These are phyloP conservation scores for Talaromyces atroroseus DNA, from an alignment of 2,329 filamentous ascomycete species.

Conservation along the genomic window DNA sequence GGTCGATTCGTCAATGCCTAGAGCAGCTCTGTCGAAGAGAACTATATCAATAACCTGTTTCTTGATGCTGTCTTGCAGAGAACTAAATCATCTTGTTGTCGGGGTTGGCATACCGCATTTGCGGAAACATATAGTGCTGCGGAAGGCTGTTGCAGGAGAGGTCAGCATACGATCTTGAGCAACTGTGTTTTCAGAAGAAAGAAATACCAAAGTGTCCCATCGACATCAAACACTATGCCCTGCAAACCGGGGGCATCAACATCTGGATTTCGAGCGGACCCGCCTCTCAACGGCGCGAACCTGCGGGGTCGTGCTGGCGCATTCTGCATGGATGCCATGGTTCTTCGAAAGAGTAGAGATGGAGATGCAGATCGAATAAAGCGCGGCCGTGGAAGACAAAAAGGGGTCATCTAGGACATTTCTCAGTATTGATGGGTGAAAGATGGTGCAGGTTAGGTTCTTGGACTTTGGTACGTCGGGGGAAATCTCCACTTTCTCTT, in stretches of 20 bases:
- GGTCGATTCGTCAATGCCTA: constrained; percentile 63
- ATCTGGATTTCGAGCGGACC: constrained; percentile 20
- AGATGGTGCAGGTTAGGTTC: not conserved
- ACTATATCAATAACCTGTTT: not conserved
- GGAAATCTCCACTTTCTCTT: constrained; percentile 5
- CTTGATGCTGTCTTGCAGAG: no score
- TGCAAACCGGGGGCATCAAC: constrained; percentile 42
- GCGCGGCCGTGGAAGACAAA: not conserved
- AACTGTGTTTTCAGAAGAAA: not conserved
- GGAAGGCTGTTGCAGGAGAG: constrained; percentile 57
- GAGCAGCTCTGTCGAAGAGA: constrained; percentile 40
- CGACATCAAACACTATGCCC: constrained; percentile 81
- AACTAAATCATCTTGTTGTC: no score
- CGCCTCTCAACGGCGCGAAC: constrained; percentile 46
- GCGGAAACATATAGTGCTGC: constrained; percentile 89
- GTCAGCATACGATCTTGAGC: not conserved
- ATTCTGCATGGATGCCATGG: constrained; percentile 21
- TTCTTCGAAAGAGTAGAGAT: constrained; percentile 3
- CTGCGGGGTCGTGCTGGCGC: constrained; percentile 32
- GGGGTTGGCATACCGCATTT: constrained; percentile 65
- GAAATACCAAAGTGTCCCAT: constrained; percentile 79
- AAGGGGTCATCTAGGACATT: not conserved
- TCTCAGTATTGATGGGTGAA: not conserved
- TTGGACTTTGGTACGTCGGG: not conserved
- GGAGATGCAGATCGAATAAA: not conserved